These are phyloP conservation scores for barley (Hordeum vulgare) DNA, from an alignment of 176 grass and related monocot species.

Conservation along the genomic window MorexV3_pseudomolecules_assembly NC_058519.1:596773049-596773548, in stretches of 20 bases:
- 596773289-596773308: background rate
- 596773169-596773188: background rate
- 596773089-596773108: background rate
- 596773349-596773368: background rate
- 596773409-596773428: constrained; percentile 10
- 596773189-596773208: no score
- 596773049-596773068: background rate
- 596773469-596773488: constrained; percentile 12
- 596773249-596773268: background rate
- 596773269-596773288: background rate
- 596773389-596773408: constrained; percentile 5
- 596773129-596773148: background rate
- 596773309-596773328: background rate
- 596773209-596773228: no score
- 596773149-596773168: background rate
- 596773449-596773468: background rate
- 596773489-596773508: constrained; percentile 6
- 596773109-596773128: background rate
- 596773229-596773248: background rate
- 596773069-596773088: background rate
- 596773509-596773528: background rate
- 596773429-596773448: background rate
- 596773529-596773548: constrained; percentile 17
- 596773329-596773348: background rate
- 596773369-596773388: constrained; percentile 6